Evolutionary conservation across 116 monocot species (phyloP).

Genomic region (Zostera marina): DNA sequence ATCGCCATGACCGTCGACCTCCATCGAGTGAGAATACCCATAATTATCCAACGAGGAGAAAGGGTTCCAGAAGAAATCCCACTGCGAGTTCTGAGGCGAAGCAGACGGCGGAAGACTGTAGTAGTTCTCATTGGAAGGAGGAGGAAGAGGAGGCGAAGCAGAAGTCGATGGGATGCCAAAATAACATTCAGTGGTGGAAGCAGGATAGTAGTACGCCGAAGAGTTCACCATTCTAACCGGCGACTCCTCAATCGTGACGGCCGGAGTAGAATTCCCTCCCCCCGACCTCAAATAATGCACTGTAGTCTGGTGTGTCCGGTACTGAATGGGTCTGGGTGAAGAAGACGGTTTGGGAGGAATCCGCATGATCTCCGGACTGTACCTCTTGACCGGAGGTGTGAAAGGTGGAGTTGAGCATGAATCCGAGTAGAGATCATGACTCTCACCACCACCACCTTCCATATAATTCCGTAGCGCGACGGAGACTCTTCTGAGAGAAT

Average conservation of each 20-base stretch:
- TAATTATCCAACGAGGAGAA: slow-evolving; percentile 63
- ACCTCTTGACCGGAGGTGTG: slow-evolving; percentile 41
- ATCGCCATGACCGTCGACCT: slow-evolving; percentile 6
- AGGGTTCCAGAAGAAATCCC: slow-evolving; percentile 93
- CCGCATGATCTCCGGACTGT: slow-evolving; percentile 31
- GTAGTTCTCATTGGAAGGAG: slow-evolving; percentile 26
- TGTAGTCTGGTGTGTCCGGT: slow-evolving; percentile 14
- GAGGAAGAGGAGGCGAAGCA: slow-evolving; percentile 19
- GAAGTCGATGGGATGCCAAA: slow-evolving; percentile 26
- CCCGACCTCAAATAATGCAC: slow-evolving; percentile 35
- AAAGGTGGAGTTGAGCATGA: slow-evolving; percentile 46
- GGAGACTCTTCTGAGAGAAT: slow-evolving; percentile 54
- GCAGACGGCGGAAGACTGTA: slow-evolving; percentile 41
- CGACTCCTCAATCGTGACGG: not conserved
- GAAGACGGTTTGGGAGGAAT: slow-evolving; percentile 29
- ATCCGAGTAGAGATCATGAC: slow-evolving; percentile 42
- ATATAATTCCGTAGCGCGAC: slow-evolving; percentile 42
- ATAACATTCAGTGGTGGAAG: slow-evolving; percentile 27
- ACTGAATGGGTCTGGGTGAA: slow-evolving; percentile 15
- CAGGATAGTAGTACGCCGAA: too few species aligned
- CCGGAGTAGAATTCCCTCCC: slow-evolving; percentile 34
- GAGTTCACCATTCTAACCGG: too few species aligned
- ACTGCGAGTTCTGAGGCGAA: slow-evolving; percentile 54
- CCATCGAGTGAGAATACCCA: slow-evolving; percentile 24
- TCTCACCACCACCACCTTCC: slow-evolving; percentile 27